Evolutionary conservation across 2,329 filamentous ascomycete genomes (phyloP).

Genomic region (Sclerotinia borealis): DNA sequence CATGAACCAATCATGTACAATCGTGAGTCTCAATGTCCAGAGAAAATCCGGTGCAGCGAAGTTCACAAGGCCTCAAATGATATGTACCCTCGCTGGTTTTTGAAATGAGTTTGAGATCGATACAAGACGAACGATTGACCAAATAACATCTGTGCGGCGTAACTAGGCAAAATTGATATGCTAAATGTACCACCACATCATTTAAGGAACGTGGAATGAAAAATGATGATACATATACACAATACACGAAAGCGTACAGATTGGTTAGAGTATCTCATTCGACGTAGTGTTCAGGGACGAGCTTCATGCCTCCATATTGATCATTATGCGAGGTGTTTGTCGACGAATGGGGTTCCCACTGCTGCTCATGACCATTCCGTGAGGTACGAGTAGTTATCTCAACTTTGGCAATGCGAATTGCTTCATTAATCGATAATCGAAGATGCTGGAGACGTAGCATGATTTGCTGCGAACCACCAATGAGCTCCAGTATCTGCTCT

Average conservation of each 20-base stretch:
- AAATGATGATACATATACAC: background rate
- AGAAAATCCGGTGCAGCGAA: background rate
- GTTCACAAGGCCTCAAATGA: background rate
- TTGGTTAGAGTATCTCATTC: background rate
- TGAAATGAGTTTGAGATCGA: background rate
- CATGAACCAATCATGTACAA: background rate
- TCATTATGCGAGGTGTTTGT: slow-evolving; percentile 11
- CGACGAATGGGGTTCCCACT: slow-evolving; percentile 15
- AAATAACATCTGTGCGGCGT: background rate
- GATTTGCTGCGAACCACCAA: slow-evolving; percentile 31
- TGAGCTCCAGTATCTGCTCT: slow-evolving; percentile 43
- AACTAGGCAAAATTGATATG: background rate
- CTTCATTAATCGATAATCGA: slow-evolving; percentile 23
- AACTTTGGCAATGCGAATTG: slow-evolving; percentile 18
- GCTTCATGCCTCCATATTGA: slow-evolving; percentile 23
- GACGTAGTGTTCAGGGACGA: slow-evolving; percentile 21
- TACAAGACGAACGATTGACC: background rate
- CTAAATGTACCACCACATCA: background rate
- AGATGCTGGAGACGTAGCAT: slow-evolving; percentile 28
- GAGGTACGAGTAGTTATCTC: slow-evolving; percentile 8
- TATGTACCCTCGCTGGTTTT: too few species aligned
- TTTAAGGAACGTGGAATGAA: background rate
- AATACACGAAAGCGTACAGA: background rate
- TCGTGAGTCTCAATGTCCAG: background rate
- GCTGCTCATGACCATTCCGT: slow-evolving; percentile 11